Conservation (phyloP, 2,329 filamentous ascomycete genomes). For the Didymellaceae sp. region DNA sequence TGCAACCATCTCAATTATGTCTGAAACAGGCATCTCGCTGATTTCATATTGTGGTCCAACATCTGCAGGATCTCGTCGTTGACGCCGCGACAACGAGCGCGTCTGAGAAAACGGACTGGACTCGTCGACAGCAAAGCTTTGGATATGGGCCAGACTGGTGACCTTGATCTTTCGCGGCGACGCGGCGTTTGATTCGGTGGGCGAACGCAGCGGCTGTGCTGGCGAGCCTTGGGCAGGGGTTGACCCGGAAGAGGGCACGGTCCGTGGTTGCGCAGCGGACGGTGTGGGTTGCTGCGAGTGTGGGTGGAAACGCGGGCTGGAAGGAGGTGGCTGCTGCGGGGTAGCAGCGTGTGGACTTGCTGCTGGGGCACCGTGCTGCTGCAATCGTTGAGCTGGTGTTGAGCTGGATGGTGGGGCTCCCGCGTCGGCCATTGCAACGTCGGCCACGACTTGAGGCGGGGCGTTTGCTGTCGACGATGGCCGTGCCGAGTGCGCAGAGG, state of each 20-base stretch:
- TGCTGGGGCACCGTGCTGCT: constrained; percentile 31
- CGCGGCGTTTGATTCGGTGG: constrained; percentile 40
- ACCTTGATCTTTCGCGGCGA: constrained; percentile 74
- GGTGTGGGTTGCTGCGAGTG: constrained; percentile 45
- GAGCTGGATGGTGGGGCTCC: constrained; percentile 40
- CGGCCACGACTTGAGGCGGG: constrained; percentile 35
- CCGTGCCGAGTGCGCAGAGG: constrained; percentile 43
- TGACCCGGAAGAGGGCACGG: constrained; percentile 34
- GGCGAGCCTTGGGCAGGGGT: constrained; percentile 38
- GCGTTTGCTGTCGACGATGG: constrained; percentile 41
- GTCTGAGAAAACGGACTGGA: constrained; percentile 63
- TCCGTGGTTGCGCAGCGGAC: constrained; percentile 27
- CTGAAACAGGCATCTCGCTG: constrained; percentile 93
- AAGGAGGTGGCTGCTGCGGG: constrained; percentile 32
- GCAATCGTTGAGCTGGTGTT: constrained; percentile 36
- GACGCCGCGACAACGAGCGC: constrained; percentile 49
- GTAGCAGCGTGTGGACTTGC: constrained; percentile 23
- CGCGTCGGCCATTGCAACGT: constrained; percentile 51
- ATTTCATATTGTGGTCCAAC: constrained; percentile 80
- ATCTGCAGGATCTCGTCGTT: constrained; percentile 57
- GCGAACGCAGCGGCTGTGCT: constrained; percentile 34
- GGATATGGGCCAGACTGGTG: constrained; percentile 88
- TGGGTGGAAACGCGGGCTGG: constrained; percentile 45
- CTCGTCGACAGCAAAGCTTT: constrained; percentile 83
- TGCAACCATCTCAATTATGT: constrained; percentile 99